These are phyloP conservation scores for Chalciporus sp. DNA, from an alignment of 1,284 basidiomycete genomes.

Conservation along the genomic window DNA sequence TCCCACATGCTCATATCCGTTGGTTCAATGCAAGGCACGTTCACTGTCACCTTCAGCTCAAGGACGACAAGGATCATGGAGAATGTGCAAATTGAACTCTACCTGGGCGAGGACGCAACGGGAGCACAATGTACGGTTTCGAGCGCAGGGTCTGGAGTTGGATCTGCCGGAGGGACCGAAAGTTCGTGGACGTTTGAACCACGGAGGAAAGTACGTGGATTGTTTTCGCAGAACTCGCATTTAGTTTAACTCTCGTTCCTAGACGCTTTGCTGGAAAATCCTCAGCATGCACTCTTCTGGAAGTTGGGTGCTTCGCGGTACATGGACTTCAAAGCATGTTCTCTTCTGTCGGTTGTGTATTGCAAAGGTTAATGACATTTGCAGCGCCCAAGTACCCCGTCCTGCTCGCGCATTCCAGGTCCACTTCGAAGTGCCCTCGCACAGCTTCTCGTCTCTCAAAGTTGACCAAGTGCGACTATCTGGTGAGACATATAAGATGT, in stretches of 20 bases:
- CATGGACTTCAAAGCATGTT: slow-evolving; percentile 69
- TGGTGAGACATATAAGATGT: slow-evolving; percentile 81
- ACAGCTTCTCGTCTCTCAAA: slow-evolving; percentile 80
- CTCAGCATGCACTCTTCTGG: slow-evolving; percentile 68
- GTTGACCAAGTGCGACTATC: slow-evolving; percentile 86
- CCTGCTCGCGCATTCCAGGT: slow-evolving; percentile 75
- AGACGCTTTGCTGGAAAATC: slow-evolving; percentile 80
- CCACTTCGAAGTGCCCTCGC: slow-evolving; percentile 70
- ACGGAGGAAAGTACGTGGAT: slow-evolving; percentile 52
- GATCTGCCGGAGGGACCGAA: slow-evolving; percentile 41
- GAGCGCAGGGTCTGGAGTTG: slow-evolving; percentile 58
- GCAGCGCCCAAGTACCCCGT: slow-evolving; percentile 43
- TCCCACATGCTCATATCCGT: background rate
- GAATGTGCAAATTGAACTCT: slow-evolving; percentile 68
- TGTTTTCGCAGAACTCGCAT: background rate
- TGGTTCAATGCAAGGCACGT: slow-evolving; percentile 53
- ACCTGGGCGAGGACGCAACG: slow-evolving; percentile 72
- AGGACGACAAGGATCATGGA: slow-evolving; percentile 69
- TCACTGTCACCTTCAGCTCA: slow-evolving; percentile 73
- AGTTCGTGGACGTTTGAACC: slow-evolving; percentile 80
- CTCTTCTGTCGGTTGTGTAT: background rate
- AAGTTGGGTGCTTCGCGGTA: slow-evolving; percentile 74
- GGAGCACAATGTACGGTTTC: slow-evolving; percentile 65
- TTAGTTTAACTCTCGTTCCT: background rate
- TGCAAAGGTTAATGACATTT: background rate